Evolutionary conservation across 1,139 yeast species (phyloP), one percentile per base, ranked within the genome.

Genomic region (Kodamaea alishanica): DNA sequence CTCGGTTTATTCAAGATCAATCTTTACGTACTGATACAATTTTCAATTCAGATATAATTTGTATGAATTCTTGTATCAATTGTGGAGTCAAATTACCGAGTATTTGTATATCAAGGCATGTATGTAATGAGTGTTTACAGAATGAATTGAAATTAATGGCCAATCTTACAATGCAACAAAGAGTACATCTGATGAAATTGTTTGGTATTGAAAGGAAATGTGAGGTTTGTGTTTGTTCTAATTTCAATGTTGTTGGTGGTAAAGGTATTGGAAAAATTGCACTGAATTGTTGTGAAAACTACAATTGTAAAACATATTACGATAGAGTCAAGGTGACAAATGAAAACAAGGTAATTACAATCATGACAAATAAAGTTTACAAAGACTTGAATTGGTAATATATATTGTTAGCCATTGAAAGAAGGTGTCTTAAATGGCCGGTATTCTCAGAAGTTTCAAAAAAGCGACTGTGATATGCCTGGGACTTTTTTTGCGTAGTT

Each of bases 1-100:
- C 95, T 1, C 72, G 70, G 41, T 43, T 40, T 7, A 38, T 46
- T 8, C 42, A 39, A 9, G 37, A 20, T 40, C 41, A 34, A 28
- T 39, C 28, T 32, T 43, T 30, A 25, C 40, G 34, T 36, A 25
- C 28, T 11, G 44, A 30, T 32, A 39, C 42, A 5, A 35, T 50
- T 12, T 42, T 49, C 34, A 45, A 44, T n/a, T 44, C 51, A 6
- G 37, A 40, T 11, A 45, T 49, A 26, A 46, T 60, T 8, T 40
- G 48, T 15, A 40, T 42, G 26, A 55, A 49, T 32, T 44, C 57
- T 0, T 66, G 72, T 41, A 30, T 60, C 11, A 43, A 48, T 20
- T 65, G 70, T 49, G 65, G 63, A 1, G 40, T 24, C 6, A 47
- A 46, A 31, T 26, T 37, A 22, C 24, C 24, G 8, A 6, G 10